These are phyloP conservation scores for Aspergillus nidulans DNA, from an alignment of 495 filamentous ascomycete genomes.

Conservation along the genomic window DNA sequence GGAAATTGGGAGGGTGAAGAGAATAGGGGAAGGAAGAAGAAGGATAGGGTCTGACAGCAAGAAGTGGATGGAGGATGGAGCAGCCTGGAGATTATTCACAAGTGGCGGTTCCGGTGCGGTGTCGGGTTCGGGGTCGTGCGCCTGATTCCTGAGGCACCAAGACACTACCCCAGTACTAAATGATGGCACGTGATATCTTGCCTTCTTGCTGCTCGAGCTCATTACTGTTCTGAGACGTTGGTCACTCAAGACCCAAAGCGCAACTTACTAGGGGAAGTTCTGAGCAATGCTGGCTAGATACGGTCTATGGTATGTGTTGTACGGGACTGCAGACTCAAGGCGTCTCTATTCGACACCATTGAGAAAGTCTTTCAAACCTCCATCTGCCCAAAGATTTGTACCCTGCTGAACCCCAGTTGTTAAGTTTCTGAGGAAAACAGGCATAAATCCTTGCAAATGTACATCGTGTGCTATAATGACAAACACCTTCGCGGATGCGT, in stretches of 20 bases:
- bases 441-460: not conserved
- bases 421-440: not conserved
- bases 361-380: constrained; percentile 27
- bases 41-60: not conserved
- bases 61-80: constrained; percentile 15
- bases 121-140: constrained; percentile 1
- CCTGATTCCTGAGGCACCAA: constrained; percentile 17
- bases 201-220: not conserved
- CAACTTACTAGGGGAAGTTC: too few relatives aligned
- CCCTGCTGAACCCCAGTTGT: constrained; percentile 4
- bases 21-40: not conserved
- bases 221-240: too few relatives aligned
- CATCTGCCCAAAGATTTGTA: not conserved
- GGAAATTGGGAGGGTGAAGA: constrained; percentile 1
- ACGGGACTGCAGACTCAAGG: too few relatives aligned
- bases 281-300: too few relatives aligned
- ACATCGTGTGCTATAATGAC: not conserved
- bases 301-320: too few relatives aligned
- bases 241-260: too few relatives aligned
- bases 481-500: not conserved
- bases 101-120: constrained; percentile 20
- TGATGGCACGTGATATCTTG: constrained; percentile 7
- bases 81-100: constrained; percentile 10
- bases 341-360: not conserved
- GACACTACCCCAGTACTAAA: constrained; percentile 12